A percentile compares a stretch with the other conserved stretches of the same genome.
These are phyloP conservation scores for Wickerhamiella brachini DNA, from an alignment of 805 yeast genomes.

Conservation along the genomic window DNA sequence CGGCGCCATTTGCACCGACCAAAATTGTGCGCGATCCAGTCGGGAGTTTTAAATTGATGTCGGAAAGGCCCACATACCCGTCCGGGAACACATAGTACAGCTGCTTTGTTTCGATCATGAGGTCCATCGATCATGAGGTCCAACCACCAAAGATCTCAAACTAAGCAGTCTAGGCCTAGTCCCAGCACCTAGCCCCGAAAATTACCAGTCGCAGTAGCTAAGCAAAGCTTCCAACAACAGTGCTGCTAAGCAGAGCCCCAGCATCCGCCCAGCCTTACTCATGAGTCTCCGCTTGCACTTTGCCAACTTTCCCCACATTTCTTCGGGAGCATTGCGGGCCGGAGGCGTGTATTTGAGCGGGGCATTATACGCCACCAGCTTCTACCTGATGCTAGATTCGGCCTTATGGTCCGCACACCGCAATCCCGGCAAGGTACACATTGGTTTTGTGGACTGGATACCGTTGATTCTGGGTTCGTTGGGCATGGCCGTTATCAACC, in stretches of 20 bases:
- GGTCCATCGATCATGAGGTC: too few relatives aligned
- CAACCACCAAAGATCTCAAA: too few relatives aligned
- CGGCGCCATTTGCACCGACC: conserved; percentile 95
- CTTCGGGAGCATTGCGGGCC: conserved; percentile 55
- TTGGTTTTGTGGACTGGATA: conserved; percentile 89
- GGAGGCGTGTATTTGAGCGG: conserved; percentile 52
- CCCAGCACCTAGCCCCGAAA: too few relatives aligned
- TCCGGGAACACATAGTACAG: conserved; percentile 59
- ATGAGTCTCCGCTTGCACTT: conserved; percentile 13
- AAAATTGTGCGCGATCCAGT: conserved; percentile 65
- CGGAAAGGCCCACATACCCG: conserved; percentile 49
- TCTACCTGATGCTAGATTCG: conserved; percentile 83
- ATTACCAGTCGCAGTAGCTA: too few relatives aligned
- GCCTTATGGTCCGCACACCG: conserved; percentile 73
- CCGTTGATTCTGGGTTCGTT: conserved; percentile 79
- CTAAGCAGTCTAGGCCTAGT: too few relatives aligned
- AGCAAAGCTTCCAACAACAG: too few relatives aligned
- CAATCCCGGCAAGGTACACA: conserved; percentile 77
- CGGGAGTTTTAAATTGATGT: conserved; percentile 47
- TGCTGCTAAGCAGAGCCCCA: too few relatives aligned
- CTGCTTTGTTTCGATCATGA: conserved; percentile 43
- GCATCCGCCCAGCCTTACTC: neutral
- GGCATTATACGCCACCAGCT: conserved; percentile 58
- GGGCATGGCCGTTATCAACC: conserved; percentile 73
- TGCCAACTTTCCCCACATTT: conserved; percentile 37